phyloP scores from a whole-genome alignment of 345 rosid species.

The Lumnitzera racemosa region DNA sequence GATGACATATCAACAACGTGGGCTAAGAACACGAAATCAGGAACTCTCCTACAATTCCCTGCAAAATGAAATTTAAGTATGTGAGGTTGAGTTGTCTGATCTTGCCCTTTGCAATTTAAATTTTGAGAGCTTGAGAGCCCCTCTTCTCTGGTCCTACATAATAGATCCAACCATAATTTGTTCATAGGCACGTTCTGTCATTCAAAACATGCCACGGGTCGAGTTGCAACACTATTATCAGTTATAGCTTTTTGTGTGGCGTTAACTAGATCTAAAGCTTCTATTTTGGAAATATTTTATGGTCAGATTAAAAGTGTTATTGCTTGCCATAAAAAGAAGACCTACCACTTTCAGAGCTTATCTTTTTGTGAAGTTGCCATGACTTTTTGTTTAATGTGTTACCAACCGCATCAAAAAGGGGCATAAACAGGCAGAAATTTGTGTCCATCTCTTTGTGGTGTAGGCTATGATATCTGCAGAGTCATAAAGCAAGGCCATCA shows the following conservation, averaged over 20 bases:
- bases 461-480: constrained; percentile 70
- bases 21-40: constrained; percentile 94
- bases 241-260: no score
- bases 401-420: constrained; percentile 72
- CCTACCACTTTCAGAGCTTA: constrained; percentile 47
- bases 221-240: no score
- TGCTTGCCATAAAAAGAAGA: neutral
- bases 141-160: no score
- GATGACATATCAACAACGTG: constrained; percentile 74
- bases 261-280: no score
- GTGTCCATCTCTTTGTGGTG: constrained; percentile 74
- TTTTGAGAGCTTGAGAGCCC: no score
- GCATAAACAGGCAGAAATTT: constrained; percentile 97
- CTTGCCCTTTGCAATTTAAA: neutral
- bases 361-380: constrained; percentile 60
- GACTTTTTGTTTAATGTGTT: constrained; percentile 61
- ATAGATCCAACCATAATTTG: no score
- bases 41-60: constrained; percentile 41
- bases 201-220: no score
- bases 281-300: no score
- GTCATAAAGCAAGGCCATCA: neutral
- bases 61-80: constrained; percentile 9
- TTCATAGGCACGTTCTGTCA: no score
- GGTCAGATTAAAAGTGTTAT: no score
- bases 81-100: neutral